A percentile compares a stretch with the other conserved stretches of the same genome.
Evolutionary conservation across 1,284 basidiomycete species (phyloP).

Genomic region (Ganoderma multipileum): DNA sequence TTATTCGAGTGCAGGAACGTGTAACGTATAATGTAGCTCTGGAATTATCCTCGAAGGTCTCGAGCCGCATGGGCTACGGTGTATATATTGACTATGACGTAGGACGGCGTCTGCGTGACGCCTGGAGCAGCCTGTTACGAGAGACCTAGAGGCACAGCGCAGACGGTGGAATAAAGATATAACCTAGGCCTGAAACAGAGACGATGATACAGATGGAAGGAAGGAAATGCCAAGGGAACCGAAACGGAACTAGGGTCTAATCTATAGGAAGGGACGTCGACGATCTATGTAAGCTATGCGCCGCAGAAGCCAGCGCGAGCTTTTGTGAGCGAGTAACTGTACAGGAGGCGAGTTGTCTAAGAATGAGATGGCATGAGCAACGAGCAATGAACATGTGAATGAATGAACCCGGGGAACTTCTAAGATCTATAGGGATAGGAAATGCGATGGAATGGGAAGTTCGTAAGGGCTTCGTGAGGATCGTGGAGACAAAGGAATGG

Average conservation of each 20-base stretch:
- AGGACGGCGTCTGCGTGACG: background rate
- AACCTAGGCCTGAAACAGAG: no score
- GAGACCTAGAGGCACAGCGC: background rate
- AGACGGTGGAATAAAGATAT: conserved; percentile 4
- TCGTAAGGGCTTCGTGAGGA: background rate
- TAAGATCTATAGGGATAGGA: background rate
- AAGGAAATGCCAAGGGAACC: background rate
- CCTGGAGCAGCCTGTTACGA: background rate
- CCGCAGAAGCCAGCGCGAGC: background rate
- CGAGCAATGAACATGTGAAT: background rate
- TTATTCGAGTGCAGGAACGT: background rate
- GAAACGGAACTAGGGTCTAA: no score
- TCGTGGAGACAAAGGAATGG: background rate
- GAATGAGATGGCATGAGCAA: background rate
- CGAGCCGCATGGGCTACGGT: background rate
- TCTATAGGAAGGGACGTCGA: background rate
- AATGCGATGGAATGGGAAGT: background rate
- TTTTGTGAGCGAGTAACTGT: background rate
- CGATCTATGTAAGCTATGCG: background rate
- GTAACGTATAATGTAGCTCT: background rate
- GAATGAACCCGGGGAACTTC: background rate
- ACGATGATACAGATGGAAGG: conserved; percentile 1
- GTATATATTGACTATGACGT: background rate
- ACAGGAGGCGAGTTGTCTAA: background rate
- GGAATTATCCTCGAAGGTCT: background rate